Evolutionary conservation across 2,329 filamentous ascomycete species (phyloP).

Genomic region (Alternaria sp.): DNA sequence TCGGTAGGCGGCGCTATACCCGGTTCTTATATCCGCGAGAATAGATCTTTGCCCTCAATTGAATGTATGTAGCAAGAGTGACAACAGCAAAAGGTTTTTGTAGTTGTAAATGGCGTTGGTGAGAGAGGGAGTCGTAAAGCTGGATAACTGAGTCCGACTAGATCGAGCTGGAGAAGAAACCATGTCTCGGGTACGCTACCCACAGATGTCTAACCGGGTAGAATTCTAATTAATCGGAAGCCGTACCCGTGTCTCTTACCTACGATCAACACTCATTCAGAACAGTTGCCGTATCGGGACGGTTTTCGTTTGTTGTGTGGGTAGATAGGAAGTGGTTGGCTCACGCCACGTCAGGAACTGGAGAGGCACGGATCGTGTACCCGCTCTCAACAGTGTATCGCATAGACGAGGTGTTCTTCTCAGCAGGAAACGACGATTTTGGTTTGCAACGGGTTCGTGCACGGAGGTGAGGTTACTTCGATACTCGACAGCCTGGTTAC

Average conservation of each 20-base stretch:
- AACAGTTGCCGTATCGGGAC: constrained; percentile 7
- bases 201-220: not conserved
- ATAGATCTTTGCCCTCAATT: not conserved
- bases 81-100: not conserved
- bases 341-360: not conserved
- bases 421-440: not conserved
- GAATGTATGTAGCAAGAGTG: not conserved
- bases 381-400: not conserved
- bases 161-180: not conserved
- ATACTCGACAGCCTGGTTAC: not conserved
- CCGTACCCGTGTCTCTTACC: constrained; percentile 16
- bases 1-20: not conserved
- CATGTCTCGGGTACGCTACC: not conserved
- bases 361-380: not conserved
- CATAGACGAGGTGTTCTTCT: not conserved
- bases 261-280: constrained; percentile 7
- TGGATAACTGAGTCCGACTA: not conserved
- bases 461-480: not conserved
- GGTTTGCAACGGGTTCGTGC: not conserved
- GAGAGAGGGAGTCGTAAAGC: not conserved
- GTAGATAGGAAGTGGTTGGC: not conserved
- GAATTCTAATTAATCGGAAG: constrained; percentile 4
- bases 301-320: not conserved
- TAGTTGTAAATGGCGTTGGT: not conserved
- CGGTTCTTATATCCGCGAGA: not conserved